phyloP scores from a whole-genome alignment of 2,329 filamentous ascomycete genomes.

The Dryadomyces quercus-mongolicae region DNA sequence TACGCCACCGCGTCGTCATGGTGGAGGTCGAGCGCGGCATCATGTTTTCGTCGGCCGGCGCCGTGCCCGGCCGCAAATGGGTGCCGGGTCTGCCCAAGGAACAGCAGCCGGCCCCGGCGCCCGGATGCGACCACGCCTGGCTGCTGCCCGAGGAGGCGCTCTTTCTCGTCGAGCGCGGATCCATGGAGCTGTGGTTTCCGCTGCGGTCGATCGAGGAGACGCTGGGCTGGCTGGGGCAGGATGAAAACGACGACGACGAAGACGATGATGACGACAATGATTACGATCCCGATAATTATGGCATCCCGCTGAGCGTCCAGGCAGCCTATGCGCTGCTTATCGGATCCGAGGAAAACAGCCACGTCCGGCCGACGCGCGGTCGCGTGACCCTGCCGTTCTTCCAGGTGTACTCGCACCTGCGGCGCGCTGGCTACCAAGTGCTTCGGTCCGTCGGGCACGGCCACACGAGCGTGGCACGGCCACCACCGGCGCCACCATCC shows the following conservation, averaged over 20 bases:
- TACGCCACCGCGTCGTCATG: constrained; percentile 44
- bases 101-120: constrained; percentile 14
- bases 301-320: constrained; percentile 80
- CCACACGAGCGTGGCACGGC: background rate
- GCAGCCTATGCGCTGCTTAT: constrained; percentile 80
- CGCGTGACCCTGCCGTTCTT: constrained; percentile 65
- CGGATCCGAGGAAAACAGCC: constrained; percentile 44
- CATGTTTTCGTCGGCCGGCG: constrained; percentile 57
- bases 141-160: constrained; percentile 84
- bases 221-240: constrained; percentile 15
- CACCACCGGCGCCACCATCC: background rate
- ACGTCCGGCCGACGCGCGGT: constrained; percentile 26
- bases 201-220: constrained; percentile 36
- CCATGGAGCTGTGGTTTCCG: constrained; percentile 79
- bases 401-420: constrained; percentile 77
- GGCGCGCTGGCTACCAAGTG: constrained; percentile 70
- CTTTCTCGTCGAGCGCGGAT: constrained; percentile 79
- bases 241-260: constrained; percentile 12
- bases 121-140: constrained; percentile 58
- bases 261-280: constrained; percentile 14
- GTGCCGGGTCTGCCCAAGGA: constrained; percentile 42
- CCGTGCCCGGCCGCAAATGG: constrained; percentile 23
- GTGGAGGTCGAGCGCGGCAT: constrained; percentile 61
- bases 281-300: constrained; percentile 30
- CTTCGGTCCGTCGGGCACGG: constrained; percentile 7